Evolutionary conservation across 768 basidiomycete genomes (phyloP).

Genomic region (Boletus subparvulus): DNA sequence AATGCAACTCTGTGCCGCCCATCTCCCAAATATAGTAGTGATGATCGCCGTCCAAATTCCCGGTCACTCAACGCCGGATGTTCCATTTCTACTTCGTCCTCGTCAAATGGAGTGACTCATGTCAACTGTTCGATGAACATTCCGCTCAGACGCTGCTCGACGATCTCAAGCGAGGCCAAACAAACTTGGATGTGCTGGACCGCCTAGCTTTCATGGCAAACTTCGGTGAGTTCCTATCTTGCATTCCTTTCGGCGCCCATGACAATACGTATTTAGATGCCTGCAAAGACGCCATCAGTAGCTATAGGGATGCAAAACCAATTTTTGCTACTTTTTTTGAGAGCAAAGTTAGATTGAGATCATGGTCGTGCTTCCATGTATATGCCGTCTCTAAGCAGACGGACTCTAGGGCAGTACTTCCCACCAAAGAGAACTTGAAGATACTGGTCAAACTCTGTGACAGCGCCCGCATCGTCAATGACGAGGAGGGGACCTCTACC

Average conservation of each 20-base stretch:
- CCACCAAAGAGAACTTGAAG: slow-evolving; percentile 10
- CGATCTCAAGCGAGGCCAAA: slow-evolving; percentile 15
- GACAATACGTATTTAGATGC: slow-evolving; percentile 11
- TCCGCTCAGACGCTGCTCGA: slow-evolving; percentile 18
- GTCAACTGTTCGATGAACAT: slow-evolving; percentile 15
- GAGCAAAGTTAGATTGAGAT: slow-evolving; percentile 9
- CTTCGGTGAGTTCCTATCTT: slow-evolving; percentile 20
- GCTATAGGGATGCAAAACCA: not conserved
- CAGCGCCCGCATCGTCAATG: not conserved
- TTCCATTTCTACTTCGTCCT: too few species aligned
- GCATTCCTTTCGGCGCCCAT: not conserved
- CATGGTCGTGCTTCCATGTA: slow-evolving; percentile 27
- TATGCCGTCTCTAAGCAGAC: slow-evolving; percentile 26
- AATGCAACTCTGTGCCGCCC: too few species aligned
- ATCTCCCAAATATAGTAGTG: too few species aligned
- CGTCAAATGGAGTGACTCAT: too few species aligned
- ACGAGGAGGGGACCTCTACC: slow-evolving; percentile 11
- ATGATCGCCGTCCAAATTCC: too few species aligned
- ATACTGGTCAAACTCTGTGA: slow-evolving; percentile 22
- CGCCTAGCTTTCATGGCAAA: slow-evolving; percentile 30
- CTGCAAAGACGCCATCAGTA: slow-evolving; percentile 4
- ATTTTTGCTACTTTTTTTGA: slow-evolving; percentile 16
- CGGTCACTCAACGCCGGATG: too few species aligned
- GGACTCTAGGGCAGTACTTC: slow-evolving; percentile 10
- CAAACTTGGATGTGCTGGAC: slow-evolving; percentile 24